A percentile compares a stretch with the other conserved stretches of the same genome.
These are phyloP conservation scores for Candida schatavii DNA, from an alignment of 805 yeast species.

Conservation along the genomic window DNA sequence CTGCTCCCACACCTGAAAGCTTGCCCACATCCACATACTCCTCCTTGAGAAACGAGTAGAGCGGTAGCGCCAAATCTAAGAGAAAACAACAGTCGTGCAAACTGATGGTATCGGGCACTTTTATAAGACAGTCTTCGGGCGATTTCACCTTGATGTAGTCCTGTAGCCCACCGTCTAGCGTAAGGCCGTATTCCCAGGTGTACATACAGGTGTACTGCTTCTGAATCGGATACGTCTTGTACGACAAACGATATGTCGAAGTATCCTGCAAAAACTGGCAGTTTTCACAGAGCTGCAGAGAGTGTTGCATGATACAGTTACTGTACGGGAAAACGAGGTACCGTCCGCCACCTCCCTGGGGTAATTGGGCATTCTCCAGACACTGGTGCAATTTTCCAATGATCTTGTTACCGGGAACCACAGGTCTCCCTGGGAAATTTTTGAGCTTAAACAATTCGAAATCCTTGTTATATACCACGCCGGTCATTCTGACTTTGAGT, in stretches of 20 bases:
- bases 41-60: slow-evolving; percentile 24
- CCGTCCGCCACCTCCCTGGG: slow-evolving; percentile 15
- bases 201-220: slow-evolving; percentile 20
- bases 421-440: slow-evolving; percentile 4
- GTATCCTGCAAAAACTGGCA: slow-evolving; percentile 12
- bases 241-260: neutral
- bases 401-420: slow-evolving; percentile 35
- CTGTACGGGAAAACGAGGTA: slow-evolving; percentile 34
- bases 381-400: slow-evolving; percentile 26
- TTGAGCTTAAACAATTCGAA: slow-evolving; percentile 15
- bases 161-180: slow-evolving; percentile 40
- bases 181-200: slow-evolving; percentile 27
- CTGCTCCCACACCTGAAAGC: too few species aligned
- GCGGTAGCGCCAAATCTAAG: slow-evolving; percentile 33
- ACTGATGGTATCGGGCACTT: slow-evolving; percentile 28
- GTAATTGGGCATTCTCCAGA: slow-evolving; percentile 7
- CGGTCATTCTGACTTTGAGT: slow-evolving; percentile 26
- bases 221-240: slow-evolving; percentile 12
- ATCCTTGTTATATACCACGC: slow-evolving; percentile 25
- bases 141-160: slow-evolving; percentile 28
- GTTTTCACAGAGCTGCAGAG: slow-evolving; percentile 14
- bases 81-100: slow-evolving; percentile 37
- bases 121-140: slow-evolving; percentile 24
- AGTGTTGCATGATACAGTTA: slow-evolving; percentile 27
- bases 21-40: slow-evolving; percentile 4